phyloP scores from a whole-genome alignment of 495 filamentous ascomycete species.

The Cenococcum geophilum region DNA sequence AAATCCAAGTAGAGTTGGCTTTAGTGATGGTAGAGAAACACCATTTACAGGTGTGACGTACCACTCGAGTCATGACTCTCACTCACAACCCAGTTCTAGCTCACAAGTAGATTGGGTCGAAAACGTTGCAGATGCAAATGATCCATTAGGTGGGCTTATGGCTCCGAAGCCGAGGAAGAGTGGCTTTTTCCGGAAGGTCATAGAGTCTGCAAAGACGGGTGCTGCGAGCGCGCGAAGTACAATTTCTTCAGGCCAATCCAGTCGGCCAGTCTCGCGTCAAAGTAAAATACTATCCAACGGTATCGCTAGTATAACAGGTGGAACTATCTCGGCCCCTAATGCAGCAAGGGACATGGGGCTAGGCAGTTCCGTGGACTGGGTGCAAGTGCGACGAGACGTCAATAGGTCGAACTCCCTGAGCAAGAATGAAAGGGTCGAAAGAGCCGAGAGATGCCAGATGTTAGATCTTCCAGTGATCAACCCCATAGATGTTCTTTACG shows the following conservation, averaged over 20 bases:
- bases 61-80: conserved; percentile 77
- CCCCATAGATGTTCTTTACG: conserved; percentile 79
- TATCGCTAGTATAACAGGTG: conserved; percentile 48
- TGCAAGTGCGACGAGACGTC: conserved; percentile 90
- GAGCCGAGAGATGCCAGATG: conserved; percentile 91
- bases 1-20: conserved; percentile 31
- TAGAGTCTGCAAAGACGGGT: conserved; percentile 89
- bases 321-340: conserved; percentile 40
- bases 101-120: conserved; percentile 40
- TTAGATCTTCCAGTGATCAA: conserved; percentile 82
- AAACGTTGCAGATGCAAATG: conserved; percentile 45
- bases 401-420: conserved; percentile 91
- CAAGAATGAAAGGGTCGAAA: conserved; percentile 75
- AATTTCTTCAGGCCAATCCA: conserved; percentile 59
- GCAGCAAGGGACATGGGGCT: conserved; percentile 61
- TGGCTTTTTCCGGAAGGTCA: conserved; percentile 93
- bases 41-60: conserved; percentile 67
- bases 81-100: conserved; percentile 40
- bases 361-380: conserved; percentile 70
- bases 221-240: conserved; percentile 84
- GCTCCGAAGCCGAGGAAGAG: conserved; percentile 85
- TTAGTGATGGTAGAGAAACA: conserved; percentile 41
- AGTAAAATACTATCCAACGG: conserved; percentile 11
- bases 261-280: conserved; percentile 26
- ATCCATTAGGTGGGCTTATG: conserved; percentile 70